These are phyloP conservation scores for Aspergillus leporis DNA, from an alignment of 495 filamentous ascomycete genomes.

Conservation along the genomic window DNA sequence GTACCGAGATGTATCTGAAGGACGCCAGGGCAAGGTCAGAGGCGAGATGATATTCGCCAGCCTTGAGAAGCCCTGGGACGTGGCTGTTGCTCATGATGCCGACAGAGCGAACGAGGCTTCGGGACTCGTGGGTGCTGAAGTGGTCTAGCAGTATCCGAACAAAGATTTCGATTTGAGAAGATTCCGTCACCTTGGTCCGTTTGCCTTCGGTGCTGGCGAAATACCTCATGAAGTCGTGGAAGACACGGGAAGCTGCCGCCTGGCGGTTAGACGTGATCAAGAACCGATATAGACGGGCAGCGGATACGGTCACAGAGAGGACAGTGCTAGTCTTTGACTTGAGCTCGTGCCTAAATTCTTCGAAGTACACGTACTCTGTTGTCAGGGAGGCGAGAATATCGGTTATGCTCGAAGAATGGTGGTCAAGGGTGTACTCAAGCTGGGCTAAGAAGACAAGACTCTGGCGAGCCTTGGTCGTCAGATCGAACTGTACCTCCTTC, in stretches of 20 bases:
- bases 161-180: conserved; percentile 31
- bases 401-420: conserved; percentile 29
- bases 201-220: conserved; percentile 36
- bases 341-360: conserved; percentile 35
- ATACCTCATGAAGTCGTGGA: conserved; percentile 28
- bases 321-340: conserved; percentile 31
- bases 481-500: conserved; percentile 27
- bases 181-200: conserved; percentile 29
- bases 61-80: conserved; percentile 28
- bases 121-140: conserved; percentile 35
- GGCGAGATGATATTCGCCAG: conserved; percentile 31
- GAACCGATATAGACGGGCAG: conserved; percentile 39
- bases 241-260: conserved; percentile 27
- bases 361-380: conserved; percentile 43
- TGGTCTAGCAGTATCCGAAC: conserved; percentile 31
- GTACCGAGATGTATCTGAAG: conserved; percentile 27
- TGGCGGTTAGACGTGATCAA: conserved; percentile 31
- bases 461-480: conserved; percentile 37
- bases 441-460: conserved; percentile 44
- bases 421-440: conserved; percentile 35
- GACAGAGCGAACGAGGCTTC: conserved; percentile 38
- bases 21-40: conserved; percentile 35
- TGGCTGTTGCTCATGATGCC: conserved; percentile 37
- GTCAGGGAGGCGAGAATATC: conserved; percentile 40
- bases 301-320: conserved; percentile 27